phyloP scores from a whole-genome alignment of 1,284 basidiomycete genomes.

The Thelephora terrestris region DNA sequence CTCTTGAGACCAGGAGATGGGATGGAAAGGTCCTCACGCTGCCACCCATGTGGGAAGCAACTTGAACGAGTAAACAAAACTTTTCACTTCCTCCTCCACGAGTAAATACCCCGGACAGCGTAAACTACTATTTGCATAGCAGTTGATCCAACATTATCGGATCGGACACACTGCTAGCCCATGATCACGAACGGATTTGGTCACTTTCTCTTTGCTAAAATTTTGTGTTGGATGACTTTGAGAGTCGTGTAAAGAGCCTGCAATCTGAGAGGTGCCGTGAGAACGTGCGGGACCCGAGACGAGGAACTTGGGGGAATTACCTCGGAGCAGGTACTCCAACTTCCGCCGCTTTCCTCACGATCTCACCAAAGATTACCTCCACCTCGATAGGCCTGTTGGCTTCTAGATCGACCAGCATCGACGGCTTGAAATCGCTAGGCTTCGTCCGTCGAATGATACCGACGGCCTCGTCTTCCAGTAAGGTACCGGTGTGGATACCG shows the following conservation, averaged over 20 bases:
- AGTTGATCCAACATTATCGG: too few relatives aligned
- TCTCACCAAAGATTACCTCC: conserved; percentile 53
- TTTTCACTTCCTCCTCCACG: too few relatives aligned
- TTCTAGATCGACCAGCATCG: conserved; percentile 50
- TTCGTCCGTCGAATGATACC: background rate
- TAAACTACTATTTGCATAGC: too few relatives aligned
- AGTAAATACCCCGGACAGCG: too few relatives aligned
- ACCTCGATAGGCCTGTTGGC: conserved; percentile 50
- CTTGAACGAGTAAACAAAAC: too few relatives aligned
- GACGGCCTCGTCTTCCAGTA: background rate
- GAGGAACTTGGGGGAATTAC: background rate
- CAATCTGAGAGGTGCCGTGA: conserved; percentile 10
- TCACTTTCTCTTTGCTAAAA: background rate
- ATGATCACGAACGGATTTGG: too few relatives aligned
- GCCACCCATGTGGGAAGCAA: too few relatives aligned
- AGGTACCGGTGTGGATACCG: background rate
- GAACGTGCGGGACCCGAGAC: background rate
- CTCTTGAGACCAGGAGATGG: too few relatives aligned
- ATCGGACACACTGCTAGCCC: too few relatives aligned
- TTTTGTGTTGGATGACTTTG: conserved; percentile 14
- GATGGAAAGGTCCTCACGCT: too few relatives aligned
- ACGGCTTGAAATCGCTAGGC: conserved; percentile 19
- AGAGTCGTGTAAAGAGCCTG: conserved; percentile 17
- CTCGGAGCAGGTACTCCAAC: conserved; percentile 22
- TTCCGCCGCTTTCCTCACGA: conserved; percentile 41